Evolutionary conservation across 768 basidiomycete species (phyloP).

Genomic region (Boletus rubroflammeus): DNA sequence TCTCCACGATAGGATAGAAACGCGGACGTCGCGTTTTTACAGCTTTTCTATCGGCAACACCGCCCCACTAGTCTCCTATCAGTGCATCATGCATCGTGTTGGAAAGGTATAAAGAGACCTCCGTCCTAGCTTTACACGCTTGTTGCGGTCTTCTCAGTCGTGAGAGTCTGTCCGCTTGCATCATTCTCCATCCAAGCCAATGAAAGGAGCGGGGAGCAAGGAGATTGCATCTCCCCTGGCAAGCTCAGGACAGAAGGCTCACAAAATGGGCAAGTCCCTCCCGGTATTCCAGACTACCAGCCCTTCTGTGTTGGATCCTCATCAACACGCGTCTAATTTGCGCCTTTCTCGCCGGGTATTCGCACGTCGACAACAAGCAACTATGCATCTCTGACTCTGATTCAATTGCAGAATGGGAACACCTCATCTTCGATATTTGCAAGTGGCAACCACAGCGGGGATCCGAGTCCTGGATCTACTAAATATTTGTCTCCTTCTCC

Average conservation of each 20-base stretch:
- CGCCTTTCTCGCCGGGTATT: slow-evolving; percentile 15
- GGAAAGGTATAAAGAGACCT: slow-evolving; percentile 14
- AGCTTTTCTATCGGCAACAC: neutral
- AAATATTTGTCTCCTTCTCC: slow-evolving; percentile 6
- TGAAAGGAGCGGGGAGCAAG: slow-evolving; percentile 9
- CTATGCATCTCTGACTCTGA: slow-evolving; percentile 20
- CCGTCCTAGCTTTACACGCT: neutral
- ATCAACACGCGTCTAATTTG: slow-evolving; percentile 7
- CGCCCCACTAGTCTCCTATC: slow-evolving; percentile 8
- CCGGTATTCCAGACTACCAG: slow-evolving; percentile 2
- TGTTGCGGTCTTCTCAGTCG: slow-evolving; percentile 2
- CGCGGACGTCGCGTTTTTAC: slow-evolving; percentile 20
- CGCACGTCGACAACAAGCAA: neutral
- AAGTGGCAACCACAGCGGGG: neutral
- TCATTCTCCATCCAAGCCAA: slow-evolving; percentile 1
- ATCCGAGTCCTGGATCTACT: slow-evolving; percentile 6
- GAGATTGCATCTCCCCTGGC: neutral
- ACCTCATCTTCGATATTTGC: slow-evolving; percentile 13
- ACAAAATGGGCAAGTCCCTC: slow-evolving; percentile 10
- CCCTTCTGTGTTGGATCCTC: slow-evolving; percentile 11
- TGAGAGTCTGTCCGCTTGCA: neutral
- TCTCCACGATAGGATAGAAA: slow-evolving; percentile 8
- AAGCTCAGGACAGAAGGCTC: slow-evolving; percentile 8
- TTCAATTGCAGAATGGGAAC: slow-evolving; percentile 12
- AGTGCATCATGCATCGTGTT: slow-evolving; percentile 14